phyloP scores from a whole-genome alignment of 164 flowering plant species.

The Akebia trifoliata region DNA sequence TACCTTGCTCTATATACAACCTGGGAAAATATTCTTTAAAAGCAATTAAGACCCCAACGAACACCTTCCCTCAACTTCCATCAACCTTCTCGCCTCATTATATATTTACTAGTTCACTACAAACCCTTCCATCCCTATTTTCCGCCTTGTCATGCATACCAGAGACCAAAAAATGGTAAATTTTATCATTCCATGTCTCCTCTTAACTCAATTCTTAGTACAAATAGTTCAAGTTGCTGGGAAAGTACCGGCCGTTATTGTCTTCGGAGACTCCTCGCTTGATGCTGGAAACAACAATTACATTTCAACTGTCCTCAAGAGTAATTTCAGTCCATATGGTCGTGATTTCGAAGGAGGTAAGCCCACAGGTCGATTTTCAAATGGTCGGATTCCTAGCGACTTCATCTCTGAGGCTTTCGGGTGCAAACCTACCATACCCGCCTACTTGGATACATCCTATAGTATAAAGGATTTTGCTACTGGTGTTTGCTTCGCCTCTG shows the following conservation, averaged over 20 bases:
- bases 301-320: slow-evolving; percentile 42
- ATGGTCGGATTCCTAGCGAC: slow-evolving; percentile 29
- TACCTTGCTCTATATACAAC: no score
- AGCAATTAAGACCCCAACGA: neutral
- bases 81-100: no score
- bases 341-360: slow-evolving; percentile 44
- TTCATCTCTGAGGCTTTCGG: slow-evolving; percentile 60
- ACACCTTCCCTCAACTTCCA: no score
- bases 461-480: slow-evolving; percentile 45
- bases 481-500: slow-evolving; percentile 75
- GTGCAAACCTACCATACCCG: slow-evolving; percentile 45
- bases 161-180: neutral
- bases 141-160: neutral
- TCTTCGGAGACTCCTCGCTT: slow-evolving; percentile 75
- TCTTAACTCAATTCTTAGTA: neutral
- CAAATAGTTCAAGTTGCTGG: neutral
- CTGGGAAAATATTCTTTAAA: no score
- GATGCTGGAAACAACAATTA: slow-evolving; percentile 70
- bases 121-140: no score
- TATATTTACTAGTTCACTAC: no score
- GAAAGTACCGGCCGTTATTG: slow-evolving; percentile 40
- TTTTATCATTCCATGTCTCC: neutral
- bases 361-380: slow-evolving; percentile 65
- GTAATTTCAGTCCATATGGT: slow-evolving; percentile 69
- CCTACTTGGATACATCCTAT: slow-evolving; percentile 59